Percentiles rank a stretch among this genome's conserved stretches.
Evolutionary conservation across 140 eudicot genomes (phyloP).

Genomic region (Cichorium intybus): DNA sequence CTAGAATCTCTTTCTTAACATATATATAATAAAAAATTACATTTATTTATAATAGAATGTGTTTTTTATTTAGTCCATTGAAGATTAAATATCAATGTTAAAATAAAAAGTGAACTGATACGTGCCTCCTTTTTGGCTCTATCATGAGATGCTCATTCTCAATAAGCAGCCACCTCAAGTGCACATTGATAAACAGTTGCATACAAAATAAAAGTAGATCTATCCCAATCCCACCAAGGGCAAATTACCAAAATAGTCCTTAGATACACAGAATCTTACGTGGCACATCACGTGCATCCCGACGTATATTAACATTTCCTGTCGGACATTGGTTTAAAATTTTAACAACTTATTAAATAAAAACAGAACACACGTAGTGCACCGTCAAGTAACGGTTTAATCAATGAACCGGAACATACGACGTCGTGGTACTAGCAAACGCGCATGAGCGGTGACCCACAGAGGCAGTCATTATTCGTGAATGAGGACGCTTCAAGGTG

Average conservation of each 20-base stretch:
- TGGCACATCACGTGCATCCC: slow-evolving; percentile 17
- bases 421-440: slow-evolving; percentile 25
- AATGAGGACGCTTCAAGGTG: slow-evolving; percentile 83
- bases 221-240: not conserved
- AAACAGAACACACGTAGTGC: not conserved
- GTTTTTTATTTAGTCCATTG: not conserved
- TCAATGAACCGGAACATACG: not conserved
- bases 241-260: slow-evolving; percentile 12
- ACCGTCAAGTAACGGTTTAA: slow-evolving; percentile 19
- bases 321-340: not conserved
- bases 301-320: slow-evolving; percentile 5
- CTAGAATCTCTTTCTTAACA: no score
- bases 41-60: no score
- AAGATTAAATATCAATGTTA: not conserved
- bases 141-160: not conserved
- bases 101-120: not conserved
- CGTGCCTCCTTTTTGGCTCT: not conserved
- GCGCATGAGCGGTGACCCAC: slow-evolving; percentile 62
- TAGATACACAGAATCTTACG: slow-evolving; percentile 14
- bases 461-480: slow-evolving; percentile 64
- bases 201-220: not conserved
- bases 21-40: no score
- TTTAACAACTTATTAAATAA: not conserved
- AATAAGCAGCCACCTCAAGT: not conserved
- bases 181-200: slow-evolving; percentile 8